Evolutionary conservation across 176 grass and related monocot species (phyloP).

Genomic region (Pontederia crassipes): DNA sequence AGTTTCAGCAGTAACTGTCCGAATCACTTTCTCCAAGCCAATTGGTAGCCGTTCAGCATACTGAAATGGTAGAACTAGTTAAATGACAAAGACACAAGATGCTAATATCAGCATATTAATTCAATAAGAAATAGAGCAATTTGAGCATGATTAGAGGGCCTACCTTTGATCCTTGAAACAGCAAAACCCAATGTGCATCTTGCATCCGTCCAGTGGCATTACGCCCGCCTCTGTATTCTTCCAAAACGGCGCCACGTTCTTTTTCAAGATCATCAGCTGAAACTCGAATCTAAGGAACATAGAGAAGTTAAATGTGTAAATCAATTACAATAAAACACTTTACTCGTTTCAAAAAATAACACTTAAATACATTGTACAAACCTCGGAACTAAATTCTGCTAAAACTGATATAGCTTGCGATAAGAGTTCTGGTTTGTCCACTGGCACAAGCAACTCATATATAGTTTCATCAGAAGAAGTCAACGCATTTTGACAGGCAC

Average conservation of each 20-base stretch:
- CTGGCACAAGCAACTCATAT: conserved; percentile 91
- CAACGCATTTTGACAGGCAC: conserved; percentile 94
- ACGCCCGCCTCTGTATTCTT: conserved; percentile 94
- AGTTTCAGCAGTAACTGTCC: conserved; percentile 66
- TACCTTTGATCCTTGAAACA: conserved; percentile 97
- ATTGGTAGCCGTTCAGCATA: conserved; percentile 94
- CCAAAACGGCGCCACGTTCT: conserved; percentile 89
- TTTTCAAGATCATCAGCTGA: conserved; percentile 90
- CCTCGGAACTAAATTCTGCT: conserved; percentile 94
- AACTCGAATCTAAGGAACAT: conserved; percentile 48
- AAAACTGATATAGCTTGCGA: conserved; percentile 91
- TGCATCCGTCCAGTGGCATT: conserved; percentile 90
- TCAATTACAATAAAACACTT: not conserved
- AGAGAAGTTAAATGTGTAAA: not conserved
- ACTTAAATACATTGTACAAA: conserved; percentile 8
- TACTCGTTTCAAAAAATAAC: too few species aligned
- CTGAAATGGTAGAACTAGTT: conserved; percentile 35
- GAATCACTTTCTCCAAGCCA: conserved; percentile 88
- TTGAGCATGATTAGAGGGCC: not conserved
- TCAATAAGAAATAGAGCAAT: not conserved
- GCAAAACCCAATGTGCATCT: conserved; percentile 86
- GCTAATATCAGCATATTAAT: not conserved
- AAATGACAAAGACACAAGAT: conserved; percentile 20
- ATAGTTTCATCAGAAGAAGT: conserved; percentile 97
- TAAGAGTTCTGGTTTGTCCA: conserved; percentile 79